phyloP scores from a whole-genome alignment of 2,329 filamentous ascomycete species.

The Penicillium concentricum region DNA sequence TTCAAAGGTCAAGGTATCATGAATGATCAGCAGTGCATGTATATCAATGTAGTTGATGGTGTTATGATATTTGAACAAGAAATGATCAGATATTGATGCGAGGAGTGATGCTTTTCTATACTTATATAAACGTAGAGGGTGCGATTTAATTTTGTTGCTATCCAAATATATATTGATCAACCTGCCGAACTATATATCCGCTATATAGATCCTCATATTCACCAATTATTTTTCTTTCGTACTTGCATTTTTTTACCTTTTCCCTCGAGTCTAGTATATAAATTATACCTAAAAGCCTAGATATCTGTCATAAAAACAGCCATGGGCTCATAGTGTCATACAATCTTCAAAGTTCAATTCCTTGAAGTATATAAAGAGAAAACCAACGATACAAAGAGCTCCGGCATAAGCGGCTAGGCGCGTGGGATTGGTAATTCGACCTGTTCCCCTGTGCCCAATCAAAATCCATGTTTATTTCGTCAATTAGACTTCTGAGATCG shows the following conservation, averaged over 20 bases:
- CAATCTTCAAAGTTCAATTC: background rate
- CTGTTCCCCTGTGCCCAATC: background rate
- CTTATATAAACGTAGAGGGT: background rate
- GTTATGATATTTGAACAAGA: background rate
- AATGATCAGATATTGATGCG: background rate
- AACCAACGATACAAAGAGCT: background rate
- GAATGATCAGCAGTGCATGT: constrained; percentile 16
- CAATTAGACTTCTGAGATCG: background rate
- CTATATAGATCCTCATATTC: background rate
- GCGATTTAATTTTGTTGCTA: background rate
- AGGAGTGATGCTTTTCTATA: too few relatives aligned
- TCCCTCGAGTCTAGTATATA: background rate
- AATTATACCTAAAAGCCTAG: background rate
- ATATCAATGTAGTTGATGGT: background rate
- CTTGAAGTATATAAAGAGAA: background rate
- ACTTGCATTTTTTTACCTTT: too few relatives aligned
- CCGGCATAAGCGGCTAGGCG: constrained; percentile 1
- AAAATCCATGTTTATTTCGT: background rate
- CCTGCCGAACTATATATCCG: background rate
- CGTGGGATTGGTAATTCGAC: background rate
- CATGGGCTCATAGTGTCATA: background rate
- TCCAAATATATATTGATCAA: background rate
- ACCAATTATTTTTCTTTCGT: too few relatives aligned
- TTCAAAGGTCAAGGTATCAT: constrained; percentile 14
- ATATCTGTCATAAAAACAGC: background rate